Evolutionary conservation across 257 asterid genomes (phyloP).

Genomic region (Ilex asprella): DNA sequence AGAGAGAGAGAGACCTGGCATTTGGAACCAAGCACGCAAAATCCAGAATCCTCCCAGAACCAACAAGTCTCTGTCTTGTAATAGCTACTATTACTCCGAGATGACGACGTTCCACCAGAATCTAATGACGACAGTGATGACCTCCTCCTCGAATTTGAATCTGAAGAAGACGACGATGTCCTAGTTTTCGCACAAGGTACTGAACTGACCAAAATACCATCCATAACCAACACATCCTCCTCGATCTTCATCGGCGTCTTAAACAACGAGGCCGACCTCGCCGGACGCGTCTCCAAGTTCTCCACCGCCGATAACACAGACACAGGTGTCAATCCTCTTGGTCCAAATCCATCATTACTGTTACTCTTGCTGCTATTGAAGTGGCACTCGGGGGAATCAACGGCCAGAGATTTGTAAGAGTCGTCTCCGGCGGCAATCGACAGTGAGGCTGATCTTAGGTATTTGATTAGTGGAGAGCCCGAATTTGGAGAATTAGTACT

Average conservation of each 20-base stretch:
- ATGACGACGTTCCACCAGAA: neutral
- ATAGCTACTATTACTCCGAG: slow-evolving; percentile 23
- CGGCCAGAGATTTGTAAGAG: neutral
- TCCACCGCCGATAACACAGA: slow-evolving; percentile 21
- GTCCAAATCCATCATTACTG: slow-evolving; percentile 5
- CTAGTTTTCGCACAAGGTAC: slow-evolving; percentile 19
- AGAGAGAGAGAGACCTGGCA: slow-evolving; percentile 46
- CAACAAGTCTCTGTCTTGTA: slow-evolving; percentile 30
- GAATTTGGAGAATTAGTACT: slow-evolving; percentile 30
- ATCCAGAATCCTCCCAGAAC: slow-evolving; percentile 36
- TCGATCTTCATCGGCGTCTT: slow-evolving; percentile 47
- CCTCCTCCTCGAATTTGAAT: slow-evolving; percentile 16
- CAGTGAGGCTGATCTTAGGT: slow-evolving; percentile 9
- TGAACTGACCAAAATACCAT: slow-evolving; percentile 33
- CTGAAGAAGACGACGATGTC: slow-evolving; percentile 18
- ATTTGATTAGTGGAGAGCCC: slow-evolving; percentile 24
- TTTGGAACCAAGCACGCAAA: slow-evolving; percentile 47
- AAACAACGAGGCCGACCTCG: slow-evolving; percentile 26
- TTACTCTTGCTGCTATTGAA: neutral
- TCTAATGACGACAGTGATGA: slow-evolving; percentile 10
- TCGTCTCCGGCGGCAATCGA: slow-evolving; percentile 8
- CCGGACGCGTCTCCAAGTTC: slow-evolving; percentile 14
- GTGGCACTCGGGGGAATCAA: neutral
- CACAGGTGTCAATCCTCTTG: neutral
- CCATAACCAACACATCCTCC: slow-evolving; percentile 82